Evolutionary conservation across 2,329 filamentous ascomycete species (phyloP), one percentile per base, ranked within the genome.

Genomic region (Colletotrichum brevisporum): DNA sequence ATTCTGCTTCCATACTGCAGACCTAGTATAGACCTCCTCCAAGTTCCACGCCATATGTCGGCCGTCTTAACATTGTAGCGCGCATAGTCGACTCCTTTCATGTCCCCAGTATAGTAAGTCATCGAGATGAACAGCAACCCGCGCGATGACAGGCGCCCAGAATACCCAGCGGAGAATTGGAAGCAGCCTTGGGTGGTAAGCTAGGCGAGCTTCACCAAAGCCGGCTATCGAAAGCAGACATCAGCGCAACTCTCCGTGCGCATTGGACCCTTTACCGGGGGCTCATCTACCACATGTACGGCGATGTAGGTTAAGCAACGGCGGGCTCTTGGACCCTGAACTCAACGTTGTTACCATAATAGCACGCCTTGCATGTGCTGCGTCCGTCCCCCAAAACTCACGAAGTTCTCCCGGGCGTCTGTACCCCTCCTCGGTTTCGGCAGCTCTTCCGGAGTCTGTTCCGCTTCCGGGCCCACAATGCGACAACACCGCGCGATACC

Each of bases 171-270:
- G 31, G 31, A 36, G 31, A 2, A 36, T 36, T 36, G 31, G 31
- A 9, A 9, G 21, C 9, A 10, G 31, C 31, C 31, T 10, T 36
- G 31, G 31, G 31, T 36, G 31, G 31, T 36, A 36, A 36, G 31
- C 8, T 10, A 2, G 31, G 31, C 31, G 31, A 36, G 10, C 10
- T 36, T 36, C n/a, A 50, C 56, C 26, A 31, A 8, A 50, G 39
- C 13, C 15, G 51, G 31, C 21, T 36, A 31, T 21, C 4, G 27
- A 12, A 18, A 31, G n/a, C 15, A 16, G 24, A 55, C 21, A 53
- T 55, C 48, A 59, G 65, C 43, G 24, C 61, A 65, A 69, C 50
- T 60, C 39, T 66, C 62, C 10, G 31, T 27, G 41, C 62, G 36
- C 55, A 53, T 13, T 51, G 50, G 36, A 54, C 36, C 36, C 27